Evolutionary conservation across 768 basidiomycete species (phyloP), one percentile per base, ranked within the genome.

Genomic region (Pisolithus orientalis): DNA sequence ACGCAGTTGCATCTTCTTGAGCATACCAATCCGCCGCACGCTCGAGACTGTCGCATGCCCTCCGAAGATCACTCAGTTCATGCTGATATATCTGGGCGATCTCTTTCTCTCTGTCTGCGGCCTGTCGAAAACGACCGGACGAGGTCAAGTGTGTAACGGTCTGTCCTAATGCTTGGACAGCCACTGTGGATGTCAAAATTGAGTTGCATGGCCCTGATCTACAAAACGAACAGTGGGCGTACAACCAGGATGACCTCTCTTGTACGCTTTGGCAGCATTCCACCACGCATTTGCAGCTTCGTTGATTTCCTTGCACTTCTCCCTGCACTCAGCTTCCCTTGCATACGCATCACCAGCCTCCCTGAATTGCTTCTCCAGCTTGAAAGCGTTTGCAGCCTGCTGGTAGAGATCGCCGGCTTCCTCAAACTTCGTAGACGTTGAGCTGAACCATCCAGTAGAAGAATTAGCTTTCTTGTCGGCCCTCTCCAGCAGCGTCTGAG

Each of bases 221-320:
- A 16, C 42, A 34, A 49, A 48, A 34, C 24, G 49, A 32, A 38
- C n/a, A 49, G 25, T 27, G n/a, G 10, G 70, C 85, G 65, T 66
- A 96, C 95, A 75, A 59, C 92, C 87, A 31, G 78, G 94, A 66
- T 79, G 83, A 25, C 84, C 87, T 70, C 88, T 80, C 76, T 97
- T 99, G 77, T 90, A 99, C 10, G 88, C 84, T 72, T 98, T 98
- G 32, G 91, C 85, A 11, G 96, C 94, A 65, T 95, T 96, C 90
- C 95, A 97, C 87, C 88, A 98, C 8, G 94, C 94, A 65, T 94
- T 95, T 21, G 94, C 89, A n/a, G 95, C 94, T 59, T 98, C 96
- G 58, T 93, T 93, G 44, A 67, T 70, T 70, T 98, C 95, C 44
- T 88, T 86, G 62, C 83, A 86, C 54, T 85, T 83, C 70, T 94